Base-by-base conservation (phyloP, 768 basidiomycete species). In the Leucosporidium scottii region DNA sequence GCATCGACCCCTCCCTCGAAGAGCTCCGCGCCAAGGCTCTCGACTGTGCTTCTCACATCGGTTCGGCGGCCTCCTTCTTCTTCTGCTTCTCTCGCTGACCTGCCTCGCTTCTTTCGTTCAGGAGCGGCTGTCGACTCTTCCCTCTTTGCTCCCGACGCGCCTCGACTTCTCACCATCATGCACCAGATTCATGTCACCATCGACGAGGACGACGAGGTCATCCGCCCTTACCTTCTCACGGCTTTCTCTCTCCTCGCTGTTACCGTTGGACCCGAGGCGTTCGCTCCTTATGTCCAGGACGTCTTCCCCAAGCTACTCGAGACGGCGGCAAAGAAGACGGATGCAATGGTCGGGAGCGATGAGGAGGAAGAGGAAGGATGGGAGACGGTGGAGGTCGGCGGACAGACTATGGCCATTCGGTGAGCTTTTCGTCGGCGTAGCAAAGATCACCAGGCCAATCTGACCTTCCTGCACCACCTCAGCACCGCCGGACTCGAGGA, bases 201-300 rank as follows among this genome's bases (percentile, higher is more conserved):
- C 51, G 25, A 21, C 27, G 89, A 91, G 70, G 84, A 86, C 1
- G 81, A 83, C 17, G 90, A 93, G 74, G 85, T 87, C 0, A 85
- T 90, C 71, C 77, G 87, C 3, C 50, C 58, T 20, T 91, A 90
- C 75, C 81, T 92, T 31, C 90, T 90, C 58, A 84, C 86, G 53
- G 93, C 90, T 0, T 93, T 90, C 90, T 87, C 89, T 3, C 92
- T 90, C 74, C 83, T 93, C 0, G 91, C 89, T 75, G 90, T 91
- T 70, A 89, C 89, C 0, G 83, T 93, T 74, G 88, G 88, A 28
- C 44, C 59, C 0, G 81, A 83, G 17, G 88, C 92, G 74, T 94
- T 93, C 68, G 89, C 89, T 75, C 90, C 90, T 0, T 93, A 90
- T 76, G 82, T 93, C 3, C 86, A 87, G 0, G 83, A 88, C 21